Evolutionary conservation across 306 rosid species (phyloP), one percentile per base, ranked within the genome.

Genomic region (Ammopiptanthus mongolicus): DNA sequence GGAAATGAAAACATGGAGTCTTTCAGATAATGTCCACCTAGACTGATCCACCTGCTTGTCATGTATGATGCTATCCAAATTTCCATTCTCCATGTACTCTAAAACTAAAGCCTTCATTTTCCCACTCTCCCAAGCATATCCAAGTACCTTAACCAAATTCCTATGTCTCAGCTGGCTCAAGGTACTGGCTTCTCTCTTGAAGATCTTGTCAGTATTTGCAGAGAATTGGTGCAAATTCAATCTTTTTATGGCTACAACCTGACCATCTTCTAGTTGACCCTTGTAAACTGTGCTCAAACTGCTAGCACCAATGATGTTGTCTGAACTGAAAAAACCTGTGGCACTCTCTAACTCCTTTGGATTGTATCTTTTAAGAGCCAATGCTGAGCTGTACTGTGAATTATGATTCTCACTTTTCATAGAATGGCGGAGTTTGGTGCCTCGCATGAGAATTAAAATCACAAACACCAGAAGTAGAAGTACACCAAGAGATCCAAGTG

Each of bases 91-190:
- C 98, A 93, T 87, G 89, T 87, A 87, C 68, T 83, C 80, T 23
- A 93, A 83, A 80, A 87, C 98, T n/a, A 93, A 79, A 69, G 96
- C 97, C 87, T 93, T 93, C 71, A 85, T 72, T 75, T 86, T 87
- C 74, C 84, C 73, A 61, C 97, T 91, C 82, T 87, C 91, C 98
- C 98, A 93, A 62, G 96, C 97, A 84, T 87, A 93, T 25, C 98
- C 97, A 19, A 85, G 87, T 41, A 93, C 84, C 85, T 86, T 93
- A 44, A 93, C 96, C 89, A 93, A 80, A 85, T 93, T 93, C 85
- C 96, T 82, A 31, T 93, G 97, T 80, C 91, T 86, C 66, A 93
- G 83, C 71, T 87, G 96, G 82, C 88, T 77, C 70, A 91, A 83
- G 78, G 87, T 87, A 73, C 85, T 85, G 82, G 89, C 84, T 81